These are phyloP conservation scores for Oryza meridionalis DNA, from an alignment of 176 grass and related monocot genomes.

Conservation along the genomic window DNA sequence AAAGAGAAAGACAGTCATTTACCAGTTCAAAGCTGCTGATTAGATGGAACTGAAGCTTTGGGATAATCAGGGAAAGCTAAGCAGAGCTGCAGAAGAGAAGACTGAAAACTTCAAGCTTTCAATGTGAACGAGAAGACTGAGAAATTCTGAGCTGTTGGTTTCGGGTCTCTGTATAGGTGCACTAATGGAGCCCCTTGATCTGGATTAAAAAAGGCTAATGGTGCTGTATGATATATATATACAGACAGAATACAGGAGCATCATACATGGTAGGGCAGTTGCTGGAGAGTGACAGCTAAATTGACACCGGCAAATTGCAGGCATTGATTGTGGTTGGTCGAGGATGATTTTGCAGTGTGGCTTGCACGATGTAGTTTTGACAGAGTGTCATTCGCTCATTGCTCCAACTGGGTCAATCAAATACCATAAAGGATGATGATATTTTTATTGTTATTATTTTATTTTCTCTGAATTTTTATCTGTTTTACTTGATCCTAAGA, in stretches of 20 bases:
- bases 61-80: conserved; percentile 30
- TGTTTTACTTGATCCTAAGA: conserved; percentile 8
- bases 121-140: conserved; percentile 11
- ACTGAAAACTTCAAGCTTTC: not conserved
- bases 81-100: not conserved
- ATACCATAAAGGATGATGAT: not conserved
- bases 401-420: conserved; percentile 30
- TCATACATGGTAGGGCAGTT: conserved; percentile 38
- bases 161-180: conserved; percentile 6
- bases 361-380: conserved; percentile 36
- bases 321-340: conserved; percentile 51
- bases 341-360: conserved; percentile 34
- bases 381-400: conserved; percentile 38
- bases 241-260: conserved; percentile 19
- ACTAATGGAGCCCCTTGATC: conserved; percentile 26
- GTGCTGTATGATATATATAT: conserved; percentile 36
- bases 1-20: conserved; percentile 22
- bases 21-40: conserved; percentile 26
- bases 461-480: not conserved
- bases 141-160: not conserved
- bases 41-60: not conserved
- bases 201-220: conserved; percentile 38
- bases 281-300: conserved; percentile 48
- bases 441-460: not conserved
- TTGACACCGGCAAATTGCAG: conserved; percentile 30